These are phyloP conservation scores for Candida coquimbonensis DNA, from an alignment of 805 yeast species.

Conservation along the genomic window DNA sequence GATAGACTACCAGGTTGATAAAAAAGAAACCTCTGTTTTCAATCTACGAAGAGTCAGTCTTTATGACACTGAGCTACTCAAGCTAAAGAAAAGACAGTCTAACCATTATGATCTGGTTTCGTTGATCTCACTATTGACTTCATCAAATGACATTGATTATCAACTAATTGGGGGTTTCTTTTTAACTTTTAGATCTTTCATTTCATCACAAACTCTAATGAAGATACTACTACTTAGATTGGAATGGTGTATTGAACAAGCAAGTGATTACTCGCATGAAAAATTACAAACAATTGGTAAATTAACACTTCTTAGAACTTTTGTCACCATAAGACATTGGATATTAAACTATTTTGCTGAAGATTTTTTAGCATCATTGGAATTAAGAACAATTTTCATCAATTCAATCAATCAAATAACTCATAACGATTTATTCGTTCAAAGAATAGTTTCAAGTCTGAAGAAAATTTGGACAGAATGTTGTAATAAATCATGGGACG, in stretches of 20 bases:
- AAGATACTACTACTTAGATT: conserved; percentile 57
- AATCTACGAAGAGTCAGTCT: conserved; percentile 5
- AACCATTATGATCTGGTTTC: conserved; percentile 7
- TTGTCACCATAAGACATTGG: conserved; percentile 88
- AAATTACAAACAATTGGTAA: conserved; percentile 45
- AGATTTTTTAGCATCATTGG: conserved; percentile 58
- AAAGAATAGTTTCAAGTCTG: conserved; percentile 36
- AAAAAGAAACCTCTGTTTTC: conserved; percentile 1
- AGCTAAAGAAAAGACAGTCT: background rate
- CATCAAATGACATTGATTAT: conserved; percentile 48
- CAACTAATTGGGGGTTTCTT: conserved; percentile 78
- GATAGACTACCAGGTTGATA: conserved; percentile 4
- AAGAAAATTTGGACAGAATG: conserved; percentile 43
- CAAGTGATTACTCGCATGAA: conserved; percentile 20
- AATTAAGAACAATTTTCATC: conserved; percentile 39
- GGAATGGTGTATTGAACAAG: conserved; percentile 57
- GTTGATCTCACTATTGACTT: conserved; percentile 16
- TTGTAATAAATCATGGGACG: conserved; percentile 24
- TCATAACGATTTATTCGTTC: conserved; percentile 21
- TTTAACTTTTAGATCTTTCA: conserved; percentile 69
- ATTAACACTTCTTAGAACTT: conserved; percentile 68
- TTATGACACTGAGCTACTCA: background rate
- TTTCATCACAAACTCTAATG: conserved; percentile 51
- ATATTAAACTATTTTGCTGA: conserved; percentile 77
- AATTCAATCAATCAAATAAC: conserved; percentile 26